Conservation (phyloP, 106 monocot genomes). For the Hemerocallis citrina region DNA sequence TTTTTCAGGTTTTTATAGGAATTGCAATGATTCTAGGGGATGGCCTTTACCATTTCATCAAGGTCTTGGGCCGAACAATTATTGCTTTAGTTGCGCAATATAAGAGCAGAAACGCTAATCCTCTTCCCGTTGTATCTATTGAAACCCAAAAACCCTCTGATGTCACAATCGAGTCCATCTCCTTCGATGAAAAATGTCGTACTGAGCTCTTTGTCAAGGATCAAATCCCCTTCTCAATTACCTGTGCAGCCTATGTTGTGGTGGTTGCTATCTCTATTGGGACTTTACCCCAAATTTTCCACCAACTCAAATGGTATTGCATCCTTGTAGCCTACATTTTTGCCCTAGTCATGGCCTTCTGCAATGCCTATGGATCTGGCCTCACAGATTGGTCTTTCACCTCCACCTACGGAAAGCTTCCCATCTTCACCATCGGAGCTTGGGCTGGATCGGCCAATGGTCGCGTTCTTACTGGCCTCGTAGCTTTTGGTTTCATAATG, state of each 20-base stretch:
- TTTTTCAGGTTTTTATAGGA: conserved; percentile 45
- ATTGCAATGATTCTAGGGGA: conserved; percentile 79
- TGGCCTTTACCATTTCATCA: conserved; percentile 66
- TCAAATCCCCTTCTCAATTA: conserved; percentile 34
- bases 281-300: conserved; percentile 41
- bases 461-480: conserved; percentile 42
- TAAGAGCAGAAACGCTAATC: conserved; percentile 1
- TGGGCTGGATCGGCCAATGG: conserved; percentile 44
- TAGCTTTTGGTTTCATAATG: conserved; percentile 57
- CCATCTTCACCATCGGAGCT: conserved; percentile 40
- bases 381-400: conserved; percentile 59
- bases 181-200: conserved; percentile 57
- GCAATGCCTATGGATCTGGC: conserved; percentile 57
- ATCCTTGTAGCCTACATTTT: conserved; percentile 31
- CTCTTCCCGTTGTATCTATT: conserved; percentile 29
- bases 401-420: conserved; percentile 50
- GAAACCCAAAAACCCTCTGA: background rate
- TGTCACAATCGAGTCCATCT: background rate
- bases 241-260: conserved; percentile 20
- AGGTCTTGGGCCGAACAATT: conserved; percentile 23
- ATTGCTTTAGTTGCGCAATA: conserved; percentile 7
- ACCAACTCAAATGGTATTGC: conserved; percentile 34
- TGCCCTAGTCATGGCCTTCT: conserved; percentile 45
- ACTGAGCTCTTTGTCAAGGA: conserved; percentile 61
- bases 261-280: conserved; percentile 25